phyloP scores from a whole-genome alignment of 1,139 yeast genomes.

The Suhomyces kunorum region DNA sequence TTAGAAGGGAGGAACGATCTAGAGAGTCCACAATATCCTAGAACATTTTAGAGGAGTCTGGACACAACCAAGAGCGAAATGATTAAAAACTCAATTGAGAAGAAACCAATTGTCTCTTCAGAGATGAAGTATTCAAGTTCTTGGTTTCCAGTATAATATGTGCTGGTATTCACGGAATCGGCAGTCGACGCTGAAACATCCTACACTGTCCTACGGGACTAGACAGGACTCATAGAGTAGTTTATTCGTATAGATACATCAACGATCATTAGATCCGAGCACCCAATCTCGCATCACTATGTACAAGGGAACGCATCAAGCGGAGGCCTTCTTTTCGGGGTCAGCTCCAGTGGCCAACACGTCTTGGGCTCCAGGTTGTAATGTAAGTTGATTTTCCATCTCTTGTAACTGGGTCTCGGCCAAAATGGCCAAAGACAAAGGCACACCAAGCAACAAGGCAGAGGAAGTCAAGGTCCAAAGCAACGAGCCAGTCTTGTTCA shows the following conservation, averaged over 20 bases:
- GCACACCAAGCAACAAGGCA: slow-evolving; percentile 86
- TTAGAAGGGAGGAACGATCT: slow-evolving; percentile 19
- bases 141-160: too few relatives aligned
- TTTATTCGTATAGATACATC: slow-evolving; percentile 11
- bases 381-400: slow-evolving; percentile 88
- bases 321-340: slow-evolving; percentile 35
- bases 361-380: slow-evolving; percentile 83
- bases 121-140: too few relatives aligned
- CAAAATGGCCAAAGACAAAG: slow-evolving; percentile 83
- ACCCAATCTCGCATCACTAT: slow-evolving; percentile 9
- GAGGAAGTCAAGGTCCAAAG: slow-evolving; percentile 88
- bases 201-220: too few relatives aligned
- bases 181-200: too few relatives aligned
- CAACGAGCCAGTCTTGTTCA: slow-evolving; percentile 66
- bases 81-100: too few relatives aligned
- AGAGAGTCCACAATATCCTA: too few relatives aligned
- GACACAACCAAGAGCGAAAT: too few relatives aligned
- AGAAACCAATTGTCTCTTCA: too few relatives aligned
- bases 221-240: slow-evolving; percentile 5
- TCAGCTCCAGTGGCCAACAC: slow-evolving; percentile 71
- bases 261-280: slow-evolving; percentile 12
- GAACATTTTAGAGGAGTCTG: too few relatives aligned
- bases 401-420: slow-evolving; percentile 93
- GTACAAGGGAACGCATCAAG: slow-evolving; percentile 14
- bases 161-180: too few relatives aligned